Evolutionary conservation across 2,329 filamentous ascomycete species (phyloP).

Genomic region (Fusarium pseudonygamai): DNA sequence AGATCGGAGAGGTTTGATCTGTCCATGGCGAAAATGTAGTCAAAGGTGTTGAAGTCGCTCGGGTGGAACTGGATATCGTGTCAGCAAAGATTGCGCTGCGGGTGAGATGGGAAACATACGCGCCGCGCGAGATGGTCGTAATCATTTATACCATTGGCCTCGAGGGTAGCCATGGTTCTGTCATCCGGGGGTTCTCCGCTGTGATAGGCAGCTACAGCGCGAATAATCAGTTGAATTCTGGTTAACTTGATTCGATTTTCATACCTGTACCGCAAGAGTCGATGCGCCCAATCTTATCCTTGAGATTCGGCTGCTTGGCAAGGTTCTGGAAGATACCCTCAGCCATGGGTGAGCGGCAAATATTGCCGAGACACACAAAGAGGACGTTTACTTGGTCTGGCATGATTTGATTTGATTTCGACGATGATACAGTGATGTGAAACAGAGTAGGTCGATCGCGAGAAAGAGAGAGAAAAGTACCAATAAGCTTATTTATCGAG

Average conservation of each 20-base stretch:
- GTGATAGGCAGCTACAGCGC: slow-evolving; percentile 78
- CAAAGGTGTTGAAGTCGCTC: slow-evolving; percentile 83
- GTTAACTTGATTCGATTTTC: not conserved
- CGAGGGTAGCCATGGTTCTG: slow-evolving; percentile 83
- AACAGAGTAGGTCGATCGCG: not conserved
- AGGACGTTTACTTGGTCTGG: slow-evolving; percentile 73
- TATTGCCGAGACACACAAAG: slow-evolving; percentile 97
- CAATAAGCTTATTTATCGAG: not conserved
- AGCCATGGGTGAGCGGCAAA: slow-evolving; percentile 93
- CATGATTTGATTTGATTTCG: slow-evolving; percentile 48
- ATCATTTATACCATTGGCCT: slow-evolving; percentile 76
- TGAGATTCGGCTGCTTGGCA: slow-evolving; percentile 67
- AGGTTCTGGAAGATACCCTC: slow-evolving; percentile 89
- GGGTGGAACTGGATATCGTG: slow-evolving; percentile 55
- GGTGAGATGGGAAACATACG: slow-evolving; percentile 56
- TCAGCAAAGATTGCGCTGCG: slow-evolving; percentile 6
- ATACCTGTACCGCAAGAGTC: slow-evolving; percentile 88
- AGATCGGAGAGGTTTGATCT: slow-evolving; percentile 79
- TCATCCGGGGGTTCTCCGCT: slow-evolving; percentile 78
- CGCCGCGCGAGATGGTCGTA: slow-evolving; percentile 83
- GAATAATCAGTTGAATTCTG: slow-evolving; percentile 7
- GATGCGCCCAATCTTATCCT: slow-evolving; percentile 69
- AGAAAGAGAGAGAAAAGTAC: not conserved
- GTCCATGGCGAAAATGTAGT: slow-evolving; percentile 98
- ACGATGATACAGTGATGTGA: not conserved